Base-by-base conservation (phyloP, 2,329 filamentous ascomycete genomes). In the Pseudopithomyces chartarum region DNA sequence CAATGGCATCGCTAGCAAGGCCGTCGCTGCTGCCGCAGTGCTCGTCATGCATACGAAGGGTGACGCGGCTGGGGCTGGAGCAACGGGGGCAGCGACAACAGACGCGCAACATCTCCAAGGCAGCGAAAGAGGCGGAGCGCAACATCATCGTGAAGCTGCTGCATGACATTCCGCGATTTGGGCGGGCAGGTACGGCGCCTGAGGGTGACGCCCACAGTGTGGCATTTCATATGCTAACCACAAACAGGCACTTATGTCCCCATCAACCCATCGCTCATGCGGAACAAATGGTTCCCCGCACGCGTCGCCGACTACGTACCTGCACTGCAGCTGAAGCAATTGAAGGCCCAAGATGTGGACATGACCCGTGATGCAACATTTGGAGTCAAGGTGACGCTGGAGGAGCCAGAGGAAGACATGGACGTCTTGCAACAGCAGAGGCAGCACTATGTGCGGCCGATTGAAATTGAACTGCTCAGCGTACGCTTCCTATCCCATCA, bases 271-370 rank as follows among this genome's bases (percentile, higher is more conserved):
- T 81, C 83, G 20, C 73, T 77, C 36, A 85, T 87, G 83, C 78
- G 84, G 60, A 85, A 84, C 66, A 70, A 73, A 52, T 84, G 80
- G 80, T 85, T 81, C 61, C 83, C 82, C 3, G 69, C 69, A 42
- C 73, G 77, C 56, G 73, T 80, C 59, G 84, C 84, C 59, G 78
- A 82, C 66, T 86, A 86, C 70, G 74, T 84, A 20, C 79, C 81
- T 44, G 62, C 68, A 34, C 66, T 70, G 38, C 79, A 82, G 58
- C 57, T 81, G 44, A 78, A 79, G 65, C 70, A 79, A 54, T 66
- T 84, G 39, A 78, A 77, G 56, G 61, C 74, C 4, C 77, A 78
- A 59, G 78, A 81, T 26, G 71, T 79, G 12, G 62, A 74, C 17
- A 71, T 81, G 39, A 76, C 79, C 56, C 74, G 82, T 52, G 81